A percentile compares a stretch with the other conserved stretches of the same genome.
Evolutionary conservation across 116 monocot species (phyloP).

Genomic region (Thalassia testudinum): DNA sequence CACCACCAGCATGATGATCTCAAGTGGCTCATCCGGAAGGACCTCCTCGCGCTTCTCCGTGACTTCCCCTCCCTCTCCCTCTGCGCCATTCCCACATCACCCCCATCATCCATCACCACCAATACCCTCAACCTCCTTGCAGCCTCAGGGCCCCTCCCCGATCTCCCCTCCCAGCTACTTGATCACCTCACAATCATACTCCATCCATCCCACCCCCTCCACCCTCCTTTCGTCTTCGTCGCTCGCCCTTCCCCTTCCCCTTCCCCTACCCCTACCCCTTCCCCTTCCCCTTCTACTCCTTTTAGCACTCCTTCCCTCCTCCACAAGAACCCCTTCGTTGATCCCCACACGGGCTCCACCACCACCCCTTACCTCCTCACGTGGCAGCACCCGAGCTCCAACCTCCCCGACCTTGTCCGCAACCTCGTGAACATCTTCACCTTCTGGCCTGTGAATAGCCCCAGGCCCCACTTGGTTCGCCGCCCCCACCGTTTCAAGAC

Average conservation of each 20-base stretch:
- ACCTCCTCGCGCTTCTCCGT: conserved; percentile 6
- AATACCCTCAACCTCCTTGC: conserved; percentile 5
- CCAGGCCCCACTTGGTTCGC: too few relatives aligned
- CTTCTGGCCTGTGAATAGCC: conserved; percentile 1
- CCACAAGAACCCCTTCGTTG: conserved; percentile 10
- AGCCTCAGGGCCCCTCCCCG: conserved; percentile 5
- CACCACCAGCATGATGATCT: background rate
- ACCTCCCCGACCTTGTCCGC: conserved; percentile 18
- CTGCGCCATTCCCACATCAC: conserved; percentile 2
- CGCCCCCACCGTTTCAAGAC: background rate
- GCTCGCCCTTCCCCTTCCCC: background rate
- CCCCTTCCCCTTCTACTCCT: conserved; percentile 8
- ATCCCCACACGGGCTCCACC: conserved; percentile 3
- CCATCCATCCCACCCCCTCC: conserved; percentile 6
- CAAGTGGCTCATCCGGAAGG: conserved; percentile 13
- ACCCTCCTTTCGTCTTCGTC: background rate
- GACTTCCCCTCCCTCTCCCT: conserved; percentile 12
- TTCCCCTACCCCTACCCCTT: conserved; percentile 2
- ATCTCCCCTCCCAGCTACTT: background rate
- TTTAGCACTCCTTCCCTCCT: background rate
- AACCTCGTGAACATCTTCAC: conserved; percentile 19
- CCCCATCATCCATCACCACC: conserved; percentile 6
- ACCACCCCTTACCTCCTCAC: conserved; percentile 12
- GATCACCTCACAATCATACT: conserved; percentile 12
- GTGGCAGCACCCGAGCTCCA: conserved; percentile 17